Base-by-base conservation (phyloP, 352 stramenopile genomes). In the Phytophthora capsici region DNA sequence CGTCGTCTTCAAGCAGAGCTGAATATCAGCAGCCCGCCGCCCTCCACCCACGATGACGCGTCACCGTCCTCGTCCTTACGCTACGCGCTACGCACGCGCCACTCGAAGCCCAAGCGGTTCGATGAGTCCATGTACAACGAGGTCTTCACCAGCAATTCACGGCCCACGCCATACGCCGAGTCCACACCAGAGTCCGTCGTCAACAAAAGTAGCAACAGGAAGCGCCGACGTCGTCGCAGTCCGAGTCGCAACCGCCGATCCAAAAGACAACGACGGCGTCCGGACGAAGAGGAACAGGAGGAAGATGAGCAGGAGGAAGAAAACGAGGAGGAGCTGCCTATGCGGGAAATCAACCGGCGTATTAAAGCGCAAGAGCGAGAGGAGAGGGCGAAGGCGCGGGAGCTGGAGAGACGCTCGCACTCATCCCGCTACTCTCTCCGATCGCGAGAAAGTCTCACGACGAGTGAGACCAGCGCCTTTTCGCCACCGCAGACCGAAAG, bases 91-190 rank as follows among this genome's bases (percentile, higher is more conserved):
- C 84, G 84, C 19, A 73, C 82, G 43, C 78, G 84, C 1, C 70
- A 73, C 8, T 36, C 69, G 4, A 89, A 89, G 41, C 76, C 84
- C n/a, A 67, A 77, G 22, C 80, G 73, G 14, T 90, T 90, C 61
- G 80, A 91, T 28, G 69, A 80, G 48, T 78, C 66, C 37, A 57
- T 91, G 10, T 93, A 90, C 66, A 82, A 93, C 56, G 80, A 91
- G 38, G 78, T 90, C 25, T 93, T 93, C 26, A 68, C 71, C 16
- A 34, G 28, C 28, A 66, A 45, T 14, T 71, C 73, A 3, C 69
- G 67, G 4, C 3, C 25, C 43, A 9, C 49, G 22, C 60, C 57
- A 6, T 73, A 62, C 57, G n/a, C 54, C 8, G 43, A 63, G 38
- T 49, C 47, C 32, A 67, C 67, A 14, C 45, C 45, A 1, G 58